A percentile compares a stretch with the other conserved stretches of the same genome.
Evolutionary conservation across 768 basidiomycete genomes (phyloP).

Genomic region (Leccinum obscurum): DNA sequence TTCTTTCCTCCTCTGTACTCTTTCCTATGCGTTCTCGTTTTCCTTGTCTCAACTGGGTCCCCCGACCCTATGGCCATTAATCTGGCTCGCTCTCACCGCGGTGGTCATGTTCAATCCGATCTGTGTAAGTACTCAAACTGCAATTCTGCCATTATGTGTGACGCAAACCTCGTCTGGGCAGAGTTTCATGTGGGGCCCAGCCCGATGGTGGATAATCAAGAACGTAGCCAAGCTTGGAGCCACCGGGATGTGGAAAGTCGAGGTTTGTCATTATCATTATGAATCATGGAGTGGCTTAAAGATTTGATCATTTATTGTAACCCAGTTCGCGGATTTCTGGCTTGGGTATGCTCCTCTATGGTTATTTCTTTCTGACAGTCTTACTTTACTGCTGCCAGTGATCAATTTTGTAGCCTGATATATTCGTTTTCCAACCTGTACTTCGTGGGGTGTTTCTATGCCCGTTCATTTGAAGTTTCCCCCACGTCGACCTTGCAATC

Average conservation of each 20-base stretch:
- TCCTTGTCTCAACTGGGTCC: slow-evolving; percentile 69
- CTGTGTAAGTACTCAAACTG: slow-evolving; percentile 39
- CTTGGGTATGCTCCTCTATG: slow-evolving; percentile 55
- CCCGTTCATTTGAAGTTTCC: slow-evolving; percentile 13
- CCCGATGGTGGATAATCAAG: slow-evolving; percentile 77
- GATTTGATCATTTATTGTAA: slow-evolving; percentile 6
- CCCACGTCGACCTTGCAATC: background rate
- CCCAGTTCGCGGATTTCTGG: slow-evolving; percentile 85
- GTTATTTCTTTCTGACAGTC: background rate
- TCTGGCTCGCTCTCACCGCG: slow-evolving; percentile 72
- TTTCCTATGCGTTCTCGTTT: slow-evolving; percentile 82
- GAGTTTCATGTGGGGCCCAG: slow-evolving; percentile 37
- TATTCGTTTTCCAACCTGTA: slow-evolving; percentile 74
- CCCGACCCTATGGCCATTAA: slow-evolving; percentile 75
- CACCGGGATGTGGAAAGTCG: slow-evolving; percentile 72
- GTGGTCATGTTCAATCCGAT: slow-evolving; percentile 74
- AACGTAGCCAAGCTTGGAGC: slow-evolving; percentile 61
- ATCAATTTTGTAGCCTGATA: slow-evolving; percentile 76
- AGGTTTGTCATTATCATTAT: slow-evolving; percentile 44
- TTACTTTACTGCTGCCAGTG: slow-evolving; percentile 40
- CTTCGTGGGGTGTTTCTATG: slow-evolving; percentile 74
- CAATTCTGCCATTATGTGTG: background rate
- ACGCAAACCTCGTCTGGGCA: slow-evolving; percentile 37
- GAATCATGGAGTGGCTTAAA: background rate
- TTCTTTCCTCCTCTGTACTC: slow-evolving; percentile 64